Conservation (phyloP, 768 basidiomycete genomes). For the Calocybe cyanea region DNA sequence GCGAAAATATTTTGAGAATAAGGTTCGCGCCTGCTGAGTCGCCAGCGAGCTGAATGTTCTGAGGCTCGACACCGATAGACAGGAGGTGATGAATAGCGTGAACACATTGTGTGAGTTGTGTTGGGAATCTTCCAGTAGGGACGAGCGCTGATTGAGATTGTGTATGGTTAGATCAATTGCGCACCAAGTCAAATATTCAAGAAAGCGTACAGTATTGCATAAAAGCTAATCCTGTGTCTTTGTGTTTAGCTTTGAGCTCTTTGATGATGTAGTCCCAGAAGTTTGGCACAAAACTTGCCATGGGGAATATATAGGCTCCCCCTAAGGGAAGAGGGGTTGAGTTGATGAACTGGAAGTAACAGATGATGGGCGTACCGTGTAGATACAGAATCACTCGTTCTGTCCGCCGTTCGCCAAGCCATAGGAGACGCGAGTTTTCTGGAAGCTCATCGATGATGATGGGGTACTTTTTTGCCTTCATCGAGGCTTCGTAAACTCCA, state of each 20-base stretch:
- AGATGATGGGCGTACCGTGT: conserved; percentile 21
- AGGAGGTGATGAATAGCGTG: conserved; percentile 24
- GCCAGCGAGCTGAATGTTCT: conserved; percentile 23
- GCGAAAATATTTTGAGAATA: conserved; percentile 22
- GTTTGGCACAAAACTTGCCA: conserved; percentile 14
- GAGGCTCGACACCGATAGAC: conserved; percentile 19
- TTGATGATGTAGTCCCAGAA: conserved; percentile 23
- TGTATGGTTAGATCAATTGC: not conserved
- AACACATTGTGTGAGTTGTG: conserved; percentile 21
- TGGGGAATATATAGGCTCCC: conserved; percentile 23
- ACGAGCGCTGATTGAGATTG: conserved; percentile 18
- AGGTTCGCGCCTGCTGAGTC: conserved; percentile 32
- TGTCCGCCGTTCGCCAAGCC: conserved; percentile 27
- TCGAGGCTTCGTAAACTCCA: conserved; percentile 21
- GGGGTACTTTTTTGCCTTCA: conserved; percentile 17
- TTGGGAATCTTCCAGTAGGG: conserved; percentile 25
- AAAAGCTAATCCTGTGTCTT: conserved; percentile 18
- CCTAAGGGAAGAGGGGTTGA: conserved; percentile 14
- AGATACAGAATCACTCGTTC: conserved; percentile 28
- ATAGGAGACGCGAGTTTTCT: conserved; percentile 24
- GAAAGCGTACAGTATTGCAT: conserved; percentile 21
- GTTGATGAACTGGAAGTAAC: not conserved
- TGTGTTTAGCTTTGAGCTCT: conserved; percentile 5
- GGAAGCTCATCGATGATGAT: conserved; percentile 24
- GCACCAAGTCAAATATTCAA: not conserved